Evolutionary conservation across 192 early-diverging fungal genomes (phyloP).

Genomic region (Umbelopsis sp.): DNA sequence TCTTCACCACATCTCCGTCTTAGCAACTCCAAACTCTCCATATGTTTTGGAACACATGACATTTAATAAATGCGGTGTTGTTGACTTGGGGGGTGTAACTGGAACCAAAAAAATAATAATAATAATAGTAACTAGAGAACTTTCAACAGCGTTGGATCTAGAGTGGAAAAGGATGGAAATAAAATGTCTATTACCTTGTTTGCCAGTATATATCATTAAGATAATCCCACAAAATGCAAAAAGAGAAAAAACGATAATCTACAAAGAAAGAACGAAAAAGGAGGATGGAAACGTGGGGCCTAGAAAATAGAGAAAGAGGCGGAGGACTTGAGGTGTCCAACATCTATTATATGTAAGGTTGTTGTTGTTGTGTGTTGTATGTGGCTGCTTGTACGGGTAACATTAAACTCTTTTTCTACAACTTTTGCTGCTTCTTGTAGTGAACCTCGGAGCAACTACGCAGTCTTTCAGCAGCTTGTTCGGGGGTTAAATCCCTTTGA

Average conservation of each 20-base stretch:
- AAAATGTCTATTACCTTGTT: not conserved
- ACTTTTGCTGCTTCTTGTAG: constrained; percentile 46
- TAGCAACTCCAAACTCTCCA: no score
- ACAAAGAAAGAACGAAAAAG: not conserved
- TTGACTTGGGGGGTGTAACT: no score
- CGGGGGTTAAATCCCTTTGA: constrained; percentile 93
- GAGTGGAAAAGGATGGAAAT: no score
- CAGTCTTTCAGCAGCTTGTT: constrained; percentile 83
- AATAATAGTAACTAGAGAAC: no score
- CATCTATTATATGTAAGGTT: not conserved
- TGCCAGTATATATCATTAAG: not conserved
- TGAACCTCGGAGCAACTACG: constrained; percentile 60
- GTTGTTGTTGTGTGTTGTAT: not conserved
- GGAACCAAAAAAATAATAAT: no score
- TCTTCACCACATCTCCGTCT: no score
- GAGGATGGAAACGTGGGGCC: not conserved
- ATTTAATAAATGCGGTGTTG: no score
- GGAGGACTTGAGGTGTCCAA: not conserved
- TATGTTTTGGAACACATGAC: no score
- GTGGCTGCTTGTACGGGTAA: no score
- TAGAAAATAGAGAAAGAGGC: not conserved
- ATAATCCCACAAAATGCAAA: not conserved
- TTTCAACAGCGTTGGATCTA: no score
- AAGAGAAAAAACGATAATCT: constrained; percentile 2
- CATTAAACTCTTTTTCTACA: constrained; percentile 1